These are phyloP conservation scores for Reticulascus tulasneorum DNA, from an alignment of 2,329 filamentous ascomycete species.

Conservation along the genomic window DNA sequence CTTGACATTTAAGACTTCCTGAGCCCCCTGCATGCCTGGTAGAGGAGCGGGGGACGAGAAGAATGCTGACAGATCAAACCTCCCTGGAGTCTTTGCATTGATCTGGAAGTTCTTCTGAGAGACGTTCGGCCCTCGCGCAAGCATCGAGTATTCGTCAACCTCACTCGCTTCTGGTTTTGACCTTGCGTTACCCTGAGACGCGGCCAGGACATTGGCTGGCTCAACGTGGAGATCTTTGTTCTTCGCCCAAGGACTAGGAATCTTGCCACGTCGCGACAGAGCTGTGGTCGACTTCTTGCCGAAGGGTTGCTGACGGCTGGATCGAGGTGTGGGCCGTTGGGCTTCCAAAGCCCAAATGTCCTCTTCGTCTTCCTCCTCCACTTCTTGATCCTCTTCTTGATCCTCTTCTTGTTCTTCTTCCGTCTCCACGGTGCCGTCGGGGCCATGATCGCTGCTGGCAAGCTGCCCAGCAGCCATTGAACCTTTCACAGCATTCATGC, in stretches of 20 bases:
- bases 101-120: slow-evolving; percentile 4
- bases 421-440: slow-evolving; percentile 6
- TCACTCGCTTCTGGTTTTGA: slow-evolving; percentile 14
- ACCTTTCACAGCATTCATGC: slow-evolving; percentile 6
- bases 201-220: slow-evolving; percentile 16
- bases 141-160: slow-evolving; percentile 40
- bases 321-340: slow-evolving; percentile 29
- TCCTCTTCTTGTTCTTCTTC: slow-evolving; percentile 7
- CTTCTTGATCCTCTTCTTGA: slow-evolving; percentile 6
- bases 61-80: slow-evolving; percentile 45
- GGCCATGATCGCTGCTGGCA: not conserved
- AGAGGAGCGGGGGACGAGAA: slow-evolving; percentile 52
- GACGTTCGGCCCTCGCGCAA: slow-evolving; percentile 26
- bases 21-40: slow-evolving; percentile 22
- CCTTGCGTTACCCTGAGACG: slow-evolving; percentile 1
- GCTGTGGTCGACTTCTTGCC: slow-evolving; percentile 18
- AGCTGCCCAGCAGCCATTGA: slow-evolving; percentile 5
- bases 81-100: slow-evolving; percentile 2
- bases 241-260: slow-evolving; percentile 38
- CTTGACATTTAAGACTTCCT: slow-evolving; percentile 7
- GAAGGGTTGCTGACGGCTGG: slow-evolving; percentile 23
- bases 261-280: slow-evolving; percentile 15
- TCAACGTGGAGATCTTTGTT: too few species aligned
- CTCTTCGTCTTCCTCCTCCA: slow-evolving; percentile 37
- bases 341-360: slow-evolving; percentile 59